These are phyloP conservation scores for Rhipidocladum racemiflorum DNA, from an alignment of 176 grass and related monocot genomes.

Conservation along the genomic window DNA sequence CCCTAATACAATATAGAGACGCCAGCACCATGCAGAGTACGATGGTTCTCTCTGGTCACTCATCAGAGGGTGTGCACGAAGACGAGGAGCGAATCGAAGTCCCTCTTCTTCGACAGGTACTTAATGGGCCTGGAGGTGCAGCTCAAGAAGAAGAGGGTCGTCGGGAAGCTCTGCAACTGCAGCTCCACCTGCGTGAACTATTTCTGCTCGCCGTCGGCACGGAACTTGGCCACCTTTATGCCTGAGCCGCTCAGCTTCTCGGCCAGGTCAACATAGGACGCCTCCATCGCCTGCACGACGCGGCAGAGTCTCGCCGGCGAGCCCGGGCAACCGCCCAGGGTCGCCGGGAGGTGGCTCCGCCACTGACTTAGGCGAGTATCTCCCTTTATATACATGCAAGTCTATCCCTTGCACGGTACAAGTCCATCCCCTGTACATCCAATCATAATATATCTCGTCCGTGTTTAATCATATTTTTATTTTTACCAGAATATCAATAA, in stretches of 20 bases:
- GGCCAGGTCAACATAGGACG: constrained; percentile 66
- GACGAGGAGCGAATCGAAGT: constrained; percentile 70
- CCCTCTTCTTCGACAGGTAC: constrained; percentile 79
- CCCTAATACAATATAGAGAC: no score
- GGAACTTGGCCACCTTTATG: constrained; percentile 76
- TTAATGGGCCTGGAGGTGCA: constrained; percentile 72
- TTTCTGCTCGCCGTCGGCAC: constrained; percentile 79
- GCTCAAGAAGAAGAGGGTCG: constrained; percentile 76
- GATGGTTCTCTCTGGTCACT: constrained; percentile 27
- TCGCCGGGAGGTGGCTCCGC: no score
- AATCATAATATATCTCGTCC: no score
- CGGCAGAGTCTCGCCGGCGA: no score
- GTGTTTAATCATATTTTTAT: no score
- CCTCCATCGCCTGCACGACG: constrained; percentile 68
- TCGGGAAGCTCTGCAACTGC: constrained; percentile 81
- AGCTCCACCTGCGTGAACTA: constrained; percentile 72
- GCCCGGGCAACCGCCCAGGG: no score
- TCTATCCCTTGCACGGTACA: no score
- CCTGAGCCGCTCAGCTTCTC: constrained; percentile 56
- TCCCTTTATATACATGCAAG: no score
- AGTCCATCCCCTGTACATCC: no score
- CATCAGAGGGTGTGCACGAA: constrained; percentile 78
- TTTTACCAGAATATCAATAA: no score
- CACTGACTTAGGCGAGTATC: no score
- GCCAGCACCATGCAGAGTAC: constrained; percentile 14